Percentiles rank a stretch among this genome's conserved stretches.
These are phyloP conservation scores for Yamadazyma paraphyllophila DNA, from an alignment of 805 yeast genomes.

Conservation along the genomic window DNA sequence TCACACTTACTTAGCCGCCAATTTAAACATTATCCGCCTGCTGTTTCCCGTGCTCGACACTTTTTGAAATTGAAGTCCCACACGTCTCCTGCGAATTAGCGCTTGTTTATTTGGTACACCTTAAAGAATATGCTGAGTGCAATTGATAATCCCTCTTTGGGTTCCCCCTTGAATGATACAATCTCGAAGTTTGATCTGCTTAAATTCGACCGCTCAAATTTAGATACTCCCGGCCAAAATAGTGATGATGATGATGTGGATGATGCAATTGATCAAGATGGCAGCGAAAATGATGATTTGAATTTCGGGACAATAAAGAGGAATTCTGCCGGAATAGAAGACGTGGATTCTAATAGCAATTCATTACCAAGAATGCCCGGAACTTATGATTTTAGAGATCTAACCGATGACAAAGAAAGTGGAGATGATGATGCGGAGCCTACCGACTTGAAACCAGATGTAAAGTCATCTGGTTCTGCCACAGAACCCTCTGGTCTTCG, in stretches of 20 bases:
- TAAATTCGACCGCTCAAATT: background rate
- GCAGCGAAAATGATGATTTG: conserved; percentile 4
- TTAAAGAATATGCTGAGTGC: background rate
- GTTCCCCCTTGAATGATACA: conserved; percentile 15
- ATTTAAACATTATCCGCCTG: no score
- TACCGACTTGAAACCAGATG: no score
- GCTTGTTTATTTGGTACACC: no score
- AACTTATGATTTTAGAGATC: conserved; percentile 20
- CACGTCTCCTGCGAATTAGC: no score
- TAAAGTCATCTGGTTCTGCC: no score
- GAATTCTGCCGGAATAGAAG: background rate
- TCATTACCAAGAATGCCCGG: conserved; percentile 25
- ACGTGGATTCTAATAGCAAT: background rate
- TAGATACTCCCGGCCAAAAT: background rate
- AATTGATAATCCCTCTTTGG: conserved; percentile 7
- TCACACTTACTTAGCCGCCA: no score
- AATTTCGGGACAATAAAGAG: background rate
- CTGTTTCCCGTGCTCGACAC: no score
- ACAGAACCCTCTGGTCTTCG: background rate
- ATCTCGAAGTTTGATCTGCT: conserved; percentile 9
- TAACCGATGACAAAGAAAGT: background rate
- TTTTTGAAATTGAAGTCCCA: no score
- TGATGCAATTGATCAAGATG: background rate
- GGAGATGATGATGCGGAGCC: background rate
- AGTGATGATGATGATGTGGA: background rate